Conservation (phyloP, 2,329 filamentous ascomycete species). For the Rutstroemia sp. region DNA sequence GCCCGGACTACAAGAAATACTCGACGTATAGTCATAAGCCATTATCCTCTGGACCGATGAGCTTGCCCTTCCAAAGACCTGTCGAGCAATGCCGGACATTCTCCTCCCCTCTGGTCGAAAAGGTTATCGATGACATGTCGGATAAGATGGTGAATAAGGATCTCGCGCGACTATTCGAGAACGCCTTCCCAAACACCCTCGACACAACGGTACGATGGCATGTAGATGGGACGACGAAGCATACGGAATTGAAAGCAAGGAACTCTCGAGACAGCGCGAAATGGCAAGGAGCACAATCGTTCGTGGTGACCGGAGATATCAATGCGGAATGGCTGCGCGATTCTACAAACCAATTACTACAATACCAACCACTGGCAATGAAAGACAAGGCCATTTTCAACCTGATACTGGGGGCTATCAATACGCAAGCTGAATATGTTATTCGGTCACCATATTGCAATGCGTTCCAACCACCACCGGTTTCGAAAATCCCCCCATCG, state of each 20-base stretch:
- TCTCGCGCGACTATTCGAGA: constrained; percentile 87
- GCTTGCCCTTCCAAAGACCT: constrained; percentile 81
- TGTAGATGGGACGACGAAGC: constrained; percentile 41
- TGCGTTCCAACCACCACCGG: constrained; percentile 90
- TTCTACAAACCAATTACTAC: constrained; percentile 86
- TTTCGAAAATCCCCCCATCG: constrained; percentile 64
- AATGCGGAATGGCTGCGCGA: constrained; percentile 89
- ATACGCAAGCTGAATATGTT: constrained; percentile 91
- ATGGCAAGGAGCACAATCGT: constrained; percentile 83
- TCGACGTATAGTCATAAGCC: constrained; percentile 51
- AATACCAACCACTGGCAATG: constrained; percentile 79
- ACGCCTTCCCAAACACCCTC: constrained; percentile 78
- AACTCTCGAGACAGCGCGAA: constrained; percentile 44
- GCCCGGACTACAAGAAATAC: constrained; percentile 31
- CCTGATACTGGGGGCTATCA: constrained; percentile 86
- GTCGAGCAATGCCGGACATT: constrained; percentile 80
- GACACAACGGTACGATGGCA: constrained; percentile 70
- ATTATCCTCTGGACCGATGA: constrained; percentile 69
- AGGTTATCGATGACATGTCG: constrained; percentile 78
- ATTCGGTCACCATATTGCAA: constrained; percentile 97
- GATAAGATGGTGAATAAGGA: constrained; percentile 76
- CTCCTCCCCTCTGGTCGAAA: constrained; percentile 75
- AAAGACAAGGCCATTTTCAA: constrained; percentile 72
- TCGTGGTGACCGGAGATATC: constrained; percentile 90
- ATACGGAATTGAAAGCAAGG: constrained; percentile 33